Conservation (phyloP, 1,284 basidiomycete species). For the Paramarasmius palmivorus region DNA sequence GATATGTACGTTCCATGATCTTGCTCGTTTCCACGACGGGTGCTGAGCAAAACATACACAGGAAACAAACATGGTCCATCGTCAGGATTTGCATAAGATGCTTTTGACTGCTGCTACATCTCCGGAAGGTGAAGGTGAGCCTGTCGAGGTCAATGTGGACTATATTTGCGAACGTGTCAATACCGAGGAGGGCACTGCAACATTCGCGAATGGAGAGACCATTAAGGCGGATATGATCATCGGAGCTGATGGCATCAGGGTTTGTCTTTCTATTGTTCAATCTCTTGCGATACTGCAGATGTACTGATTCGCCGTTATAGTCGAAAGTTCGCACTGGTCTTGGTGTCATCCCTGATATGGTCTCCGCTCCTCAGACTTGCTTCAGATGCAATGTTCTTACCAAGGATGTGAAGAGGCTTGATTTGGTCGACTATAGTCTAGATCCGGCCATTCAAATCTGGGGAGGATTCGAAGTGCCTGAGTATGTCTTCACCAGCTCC, state of each 20-base stretch:
- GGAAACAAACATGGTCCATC: conserved; percentile 14
- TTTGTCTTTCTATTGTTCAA: conserved; percentile 9
- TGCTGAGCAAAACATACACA: background rate
- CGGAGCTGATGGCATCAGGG: conserved; percentile 40
- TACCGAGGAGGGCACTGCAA: conserved; percentile 24
- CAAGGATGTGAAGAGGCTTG: conserved; percentile 26
- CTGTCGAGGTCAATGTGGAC: conserved; percentile 10
- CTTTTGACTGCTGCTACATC: conserved; percentile 13
- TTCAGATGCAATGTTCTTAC: conserved; percentile 31
- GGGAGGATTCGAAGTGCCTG: conserved; percentile 3
- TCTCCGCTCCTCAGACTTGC: conserved; percentile 30
- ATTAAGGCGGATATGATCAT: conserved; percentile 35
- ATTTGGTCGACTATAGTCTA: conserved; percentile 27
- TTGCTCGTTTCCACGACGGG: background rate
- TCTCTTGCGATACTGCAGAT: background rate
- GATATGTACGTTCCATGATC: background rate
- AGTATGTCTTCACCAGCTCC: background rate
- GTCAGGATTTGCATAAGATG: conserved; percentile 11
- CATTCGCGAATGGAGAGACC: conserved; percentile 29
- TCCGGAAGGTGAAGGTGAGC: conserved; percentile 9
- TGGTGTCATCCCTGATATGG: conserved; percentile 27
- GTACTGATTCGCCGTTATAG: conserved; percentile 18
- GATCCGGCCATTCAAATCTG: conserved; percentile 27
- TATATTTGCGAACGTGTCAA: conserved; percentile 23
- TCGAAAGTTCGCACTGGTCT: conserved; percentile 22